phyloP scores from a whole-genome alignment of 1,139 yeast genomes.

The Nadsonia starkeyi-henricii region DNA sequence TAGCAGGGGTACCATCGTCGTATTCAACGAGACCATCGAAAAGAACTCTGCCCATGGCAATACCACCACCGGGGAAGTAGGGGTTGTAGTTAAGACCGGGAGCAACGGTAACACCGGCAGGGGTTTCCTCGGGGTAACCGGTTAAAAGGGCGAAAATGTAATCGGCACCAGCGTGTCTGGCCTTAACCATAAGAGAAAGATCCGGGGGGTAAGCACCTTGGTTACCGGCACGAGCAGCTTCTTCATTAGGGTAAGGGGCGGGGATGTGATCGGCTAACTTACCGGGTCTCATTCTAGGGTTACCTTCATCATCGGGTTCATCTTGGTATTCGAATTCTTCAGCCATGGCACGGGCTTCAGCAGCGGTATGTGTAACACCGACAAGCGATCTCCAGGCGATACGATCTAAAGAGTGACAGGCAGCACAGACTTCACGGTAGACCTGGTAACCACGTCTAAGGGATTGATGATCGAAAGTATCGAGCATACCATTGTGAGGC shows the following conservation, averaged over 20 bases:
- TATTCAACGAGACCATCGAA: conserved; percentile 95
- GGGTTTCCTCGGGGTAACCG: conserved; percentile 97
- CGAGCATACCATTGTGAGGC: conserved; percentile 85
- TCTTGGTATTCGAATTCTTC: conserved; percentile 97
- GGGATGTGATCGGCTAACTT: conserved; percentile 93
- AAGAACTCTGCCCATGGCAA: conserved; percentile 97
- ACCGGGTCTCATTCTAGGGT: conserved; percentile 97
- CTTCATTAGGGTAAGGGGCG: conserved; percentile 92
- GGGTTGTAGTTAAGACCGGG: conserved; percentile 97
- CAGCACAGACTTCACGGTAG: conserved; percentile 97
- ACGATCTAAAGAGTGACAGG: conserved; percentile 94
- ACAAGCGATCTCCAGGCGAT: conserved; percentile 98
- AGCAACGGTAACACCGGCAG: conserved; percentile 91
- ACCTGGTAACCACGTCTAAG: conserved; percentile 99
- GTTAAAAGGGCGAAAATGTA: conserved; percentile 90
- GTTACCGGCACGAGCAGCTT: conserved; percentile 99
- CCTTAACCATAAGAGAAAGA: conserved; percentile 91
- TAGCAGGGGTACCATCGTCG: conserved; percentile 98
- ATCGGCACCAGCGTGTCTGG: conserved; percentile 97
- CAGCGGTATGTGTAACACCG: conserved; percentile 86
- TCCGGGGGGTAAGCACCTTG: conserved; percentile 99
- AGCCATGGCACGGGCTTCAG: conserved; percentile 87
- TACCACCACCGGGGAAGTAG: conserved; percentile 98
- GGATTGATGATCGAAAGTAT: conserved; percentile 88
- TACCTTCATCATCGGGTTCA: conserved; percentile 99